These are phyloP conservation scores for Amanita pallidorosea DNA, from an alignment of 768 basidiomycete genomes.

Conservation along the genomic window DNA sequence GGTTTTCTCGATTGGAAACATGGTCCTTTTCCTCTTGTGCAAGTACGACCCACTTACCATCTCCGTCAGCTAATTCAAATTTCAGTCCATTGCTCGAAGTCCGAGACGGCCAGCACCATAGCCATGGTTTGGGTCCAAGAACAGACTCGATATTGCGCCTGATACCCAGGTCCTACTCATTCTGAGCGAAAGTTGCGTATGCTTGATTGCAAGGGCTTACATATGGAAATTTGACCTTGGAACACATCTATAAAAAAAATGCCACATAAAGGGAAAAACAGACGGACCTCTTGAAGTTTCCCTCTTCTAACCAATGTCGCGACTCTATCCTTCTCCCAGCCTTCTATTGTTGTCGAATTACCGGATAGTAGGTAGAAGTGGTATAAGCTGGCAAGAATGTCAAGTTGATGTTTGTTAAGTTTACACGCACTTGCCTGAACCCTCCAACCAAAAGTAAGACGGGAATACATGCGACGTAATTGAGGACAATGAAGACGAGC, in stretches of 20 bases:
- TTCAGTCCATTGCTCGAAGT: conserved; percentile 64
- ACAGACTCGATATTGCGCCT: conserved; percentile 66
- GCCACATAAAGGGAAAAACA: not conserved
- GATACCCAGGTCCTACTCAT: conserved; percentile 65
- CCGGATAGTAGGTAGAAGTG: conserved; percentile 68
- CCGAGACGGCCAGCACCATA: conserved; percentile 79
- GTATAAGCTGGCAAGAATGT: conserved; percentile 47
- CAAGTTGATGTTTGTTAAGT: not conserved
- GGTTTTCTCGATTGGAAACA: not conserved
- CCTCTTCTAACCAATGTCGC: conserved; percentile 78
- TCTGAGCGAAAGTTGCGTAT: conserved; percentile 7
- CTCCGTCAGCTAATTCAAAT: conserved; percentile 58
- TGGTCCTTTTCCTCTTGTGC: conserved; percentile 8
- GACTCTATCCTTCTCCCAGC: conserved; percentile 96
- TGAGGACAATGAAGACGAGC: conserved; percentile 78
- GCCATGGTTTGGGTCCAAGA: conserved; percentile 59
- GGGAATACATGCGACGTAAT: conserved; percentile 77
- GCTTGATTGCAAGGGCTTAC: conserved; percentile 29
- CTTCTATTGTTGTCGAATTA: conserved; percentile 94
- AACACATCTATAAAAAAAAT: conserved; percentile 1
- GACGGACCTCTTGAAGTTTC: conserved; percentile 64
- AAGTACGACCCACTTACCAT: conserved; percentile 65
- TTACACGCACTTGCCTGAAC: conserved; percentile 57
- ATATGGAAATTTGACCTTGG: conserved; percentile 86
- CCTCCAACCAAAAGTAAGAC: conserved; percentile 81